Conservation (phyloP, 1,284 basidiomycete species). For the Cryptococcus depauperatus region DNA sequence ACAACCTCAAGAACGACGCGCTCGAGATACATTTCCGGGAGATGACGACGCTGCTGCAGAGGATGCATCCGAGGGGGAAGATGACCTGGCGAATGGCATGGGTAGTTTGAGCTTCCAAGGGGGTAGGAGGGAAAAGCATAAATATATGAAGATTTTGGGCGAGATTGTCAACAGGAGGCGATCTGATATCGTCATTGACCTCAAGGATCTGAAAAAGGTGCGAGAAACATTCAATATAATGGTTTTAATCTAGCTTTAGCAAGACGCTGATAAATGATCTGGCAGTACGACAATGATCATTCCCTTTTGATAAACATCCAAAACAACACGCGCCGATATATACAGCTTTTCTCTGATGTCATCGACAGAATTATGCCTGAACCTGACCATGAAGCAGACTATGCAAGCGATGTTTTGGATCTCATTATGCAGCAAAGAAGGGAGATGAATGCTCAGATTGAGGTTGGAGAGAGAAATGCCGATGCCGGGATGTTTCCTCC, state of each 20-base stretch:
- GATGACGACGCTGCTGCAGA: constrained; percentile 53
- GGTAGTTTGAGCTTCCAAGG: constrained; percentile 45
- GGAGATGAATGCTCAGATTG: constrained; percentile 71
- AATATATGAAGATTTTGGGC: constrained; percentile 90
- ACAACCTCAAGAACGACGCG: constrained; percentile 15
- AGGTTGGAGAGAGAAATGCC: constrained; percentile 49
- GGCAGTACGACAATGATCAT: constrained; percentile 51
- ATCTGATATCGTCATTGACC: constrained; percentile 42
- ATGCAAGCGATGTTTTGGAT: constrained; percentile 86
- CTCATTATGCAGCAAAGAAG: constrained; percentile 87
- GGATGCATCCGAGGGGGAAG: constrained; percentile 56
- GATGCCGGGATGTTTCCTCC: constrained; percentile 63
- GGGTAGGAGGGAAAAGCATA: constrained; percentile 48
- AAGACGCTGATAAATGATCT: not conserved
- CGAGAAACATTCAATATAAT: constrained; percentile 6
- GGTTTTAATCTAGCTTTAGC: no score
- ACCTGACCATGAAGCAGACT: constrained; percentile 79
- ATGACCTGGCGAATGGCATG: constrained; percentile 51
- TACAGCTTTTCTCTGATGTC: constrained; percentile 79
- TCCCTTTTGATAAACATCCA: constrained; percentile 66
- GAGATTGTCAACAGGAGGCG: constrained; percentile 71
- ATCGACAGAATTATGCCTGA: constrained; percentile 80
- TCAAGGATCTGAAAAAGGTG: constrained; percentile 43
- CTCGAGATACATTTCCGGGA: constrained; percentile 14
- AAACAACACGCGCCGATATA: constrained; percentile 82